Base-by-base conservation (phyloP, 2,329 filamentous ascomycete species). In the Sporothrix curviconia region DNA sequence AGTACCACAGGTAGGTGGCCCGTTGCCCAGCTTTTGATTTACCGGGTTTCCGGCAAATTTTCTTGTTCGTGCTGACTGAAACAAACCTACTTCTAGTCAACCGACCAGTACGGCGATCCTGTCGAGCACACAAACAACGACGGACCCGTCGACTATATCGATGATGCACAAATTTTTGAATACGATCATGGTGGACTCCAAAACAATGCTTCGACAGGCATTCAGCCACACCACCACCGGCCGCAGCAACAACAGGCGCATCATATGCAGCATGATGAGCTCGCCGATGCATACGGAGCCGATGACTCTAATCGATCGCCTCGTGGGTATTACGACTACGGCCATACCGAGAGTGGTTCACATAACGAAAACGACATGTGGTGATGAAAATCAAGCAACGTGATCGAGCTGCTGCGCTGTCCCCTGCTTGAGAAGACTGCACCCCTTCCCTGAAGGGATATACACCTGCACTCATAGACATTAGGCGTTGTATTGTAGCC, bases 81-180 rank as follows among this genome's bases (percentile, higher is more conserved):
- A 37, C 47, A 36, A n/a, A 50, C 14, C 9, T 19, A 19, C 6
- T 8, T 40, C 19, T 43, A 58, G 50, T 15, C 67, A 19, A 58
- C 64, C 39, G 66, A 62, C 43, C 64, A 67, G 30, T 71, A 71
- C 47, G 67, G 66, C 15, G 67, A 71, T 42, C 53, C 63, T 5
- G 58, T 56, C 1, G 52, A 63, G n/a, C 62, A 62, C 2, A 57
- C 64, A 6, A 61, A 65, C 32, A 65, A 65, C 36, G 40, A 24
- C 4, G 55, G 30, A 3, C 59, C 53, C 11, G 61, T 62, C 2
- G 64, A 70, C 32, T 71, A 72, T 40, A 63, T 69, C 22, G 69
- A 71, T 55, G 68, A 71, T 50, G 63, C 66, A 2, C 68, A 70
- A 54, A 67, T 67, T 11, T 71, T 69, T 53, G 68, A 71, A 46